phyloP scores from a whole-genome alignment of 2,329 filamentous ascomycete genomes.

The Epichloe festucae region DNA sequence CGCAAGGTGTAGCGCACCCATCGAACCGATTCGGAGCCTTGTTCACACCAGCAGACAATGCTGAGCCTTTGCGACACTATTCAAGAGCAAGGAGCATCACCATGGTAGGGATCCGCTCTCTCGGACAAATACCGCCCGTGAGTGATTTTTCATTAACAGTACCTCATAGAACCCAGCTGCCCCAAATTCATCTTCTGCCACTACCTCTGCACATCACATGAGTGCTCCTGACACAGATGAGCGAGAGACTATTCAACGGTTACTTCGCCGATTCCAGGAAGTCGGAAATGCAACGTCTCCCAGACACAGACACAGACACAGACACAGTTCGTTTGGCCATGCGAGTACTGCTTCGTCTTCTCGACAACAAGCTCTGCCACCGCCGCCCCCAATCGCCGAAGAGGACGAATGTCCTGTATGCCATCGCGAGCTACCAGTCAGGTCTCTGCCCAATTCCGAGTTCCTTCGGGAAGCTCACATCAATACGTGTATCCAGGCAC shows the following conservation, averaged over 20 bases:
- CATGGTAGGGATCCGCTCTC: slow-evolving; percentile 28
- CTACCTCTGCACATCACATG: slow-evolving; percentile 16
- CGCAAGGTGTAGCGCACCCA: slow-evolving; percentile 16
- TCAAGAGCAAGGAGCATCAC: slow-evolving; percentile 33
- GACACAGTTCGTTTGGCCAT: slow-evolving; percentile 14
- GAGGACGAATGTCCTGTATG: slow-evolving; percentile 74
- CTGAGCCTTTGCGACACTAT: slow-evolving; percentile 23
- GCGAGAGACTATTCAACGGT: slow-evolving; percentile 20
- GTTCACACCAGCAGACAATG: slow-evolving; percentile 18
- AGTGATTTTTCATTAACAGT: neutral
- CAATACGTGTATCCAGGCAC: slow-evolving; percentile 39
- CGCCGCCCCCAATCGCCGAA: slow-evolving; percentile 44
- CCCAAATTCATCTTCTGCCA: slow-evolving; percentile 7
- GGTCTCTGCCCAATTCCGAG: slow-evolving; percentile 39
- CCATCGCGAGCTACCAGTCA: slow-evolving; percentile 54
- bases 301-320: slow-evolving; percentile 19
- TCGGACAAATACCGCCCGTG: neutral
- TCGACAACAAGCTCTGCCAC: slow-evolving; percentile 26
- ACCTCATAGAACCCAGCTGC: slow-evolving; percentile 8
- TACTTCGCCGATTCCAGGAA: slow-evolving; percentile 14
- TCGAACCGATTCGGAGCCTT: slow-evolving; percentile 24
- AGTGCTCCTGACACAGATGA: slow-evolving; percentile 17
- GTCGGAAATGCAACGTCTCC: slow-evolving; percentile 5
- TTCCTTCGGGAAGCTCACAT: slow-evolving; percentile 45
- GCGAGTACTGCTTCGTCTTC: slow-evolving; percentile 22